These are phyloP conservation scores for Beauveria varroae DNA, from an alignment of 2,329 filamentous ascomycete genomes.

Conservation along the genomic window DNA sequence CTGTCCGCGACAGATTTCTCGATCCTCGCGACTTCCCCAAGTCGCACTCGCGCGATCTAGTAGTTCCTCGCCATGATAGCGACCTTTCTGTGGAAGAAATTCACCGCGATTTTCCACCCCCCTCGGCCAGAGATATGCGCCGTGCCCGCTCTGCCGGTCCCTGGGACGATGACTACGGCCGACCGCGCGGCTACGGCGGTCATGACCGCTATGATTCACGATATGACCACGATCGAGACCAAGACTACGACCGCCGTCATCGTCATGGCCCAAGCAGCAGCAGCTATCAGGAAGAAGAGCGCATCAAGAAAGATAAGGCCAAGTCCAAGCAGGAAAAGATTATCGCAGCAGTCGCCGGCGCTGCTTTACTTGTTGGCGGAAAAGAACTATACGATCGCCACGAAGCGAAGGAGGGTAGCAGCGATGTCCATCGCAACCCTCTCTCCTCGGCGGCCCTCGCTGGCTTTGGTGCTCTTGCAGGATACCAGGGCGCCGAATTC, in stretches of 20 bases:
- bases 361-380: slow-evolving; percentile 55
- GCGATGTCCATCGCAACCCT: slow-evolving; percentile 48
- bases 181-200: slow-evolving; percentile 41
- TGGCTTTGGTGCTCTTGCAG: slow-evolving; percentile 56
- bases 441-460: slow-evolving; percentile 54
- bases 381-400: slow-evolving; percentile 60
- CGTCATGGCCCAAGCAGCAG: slow-evolving; percentile 39
- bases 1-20: slow-evolving; percentile 44
- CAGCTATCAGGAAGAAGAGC: slow-evolving; percentile 53
- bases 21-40: slow-evolving; percentile 45
- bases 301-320: slow-evolving; percentile 39
- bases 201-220: slow-evolving; percentile 30
- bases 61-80: slow-evolving; percentile 62
- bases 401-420: slow-evolving; percentile 45
- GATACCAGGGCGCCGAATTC: slow-evolving; percentile 54
- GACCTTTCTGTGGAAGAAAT: slow-evolving; percentile 74
- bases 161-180: slow-evolving; percentile 47
- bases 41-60: slow-evolving; percentile 42
- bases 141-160: slow-evolving; percentile 59
- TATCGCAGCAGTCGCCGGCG: slow-evolving; percentile 57
- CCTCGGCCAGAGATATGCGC: slow-evolving; percentile 43
- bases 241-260: slow-evolving; percentile 37
- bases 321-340: slow-evolving; percentile 59
- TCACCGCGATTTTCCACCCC: slow-evolving; percentile 74
- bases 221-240: slow-evolving; percentile 22